Evolutionary conservation across 805 yeast genomes (phyloP), one percentile per base, ranked within the genome.

Genomic region (Lipomyces japonicus): DNA sequence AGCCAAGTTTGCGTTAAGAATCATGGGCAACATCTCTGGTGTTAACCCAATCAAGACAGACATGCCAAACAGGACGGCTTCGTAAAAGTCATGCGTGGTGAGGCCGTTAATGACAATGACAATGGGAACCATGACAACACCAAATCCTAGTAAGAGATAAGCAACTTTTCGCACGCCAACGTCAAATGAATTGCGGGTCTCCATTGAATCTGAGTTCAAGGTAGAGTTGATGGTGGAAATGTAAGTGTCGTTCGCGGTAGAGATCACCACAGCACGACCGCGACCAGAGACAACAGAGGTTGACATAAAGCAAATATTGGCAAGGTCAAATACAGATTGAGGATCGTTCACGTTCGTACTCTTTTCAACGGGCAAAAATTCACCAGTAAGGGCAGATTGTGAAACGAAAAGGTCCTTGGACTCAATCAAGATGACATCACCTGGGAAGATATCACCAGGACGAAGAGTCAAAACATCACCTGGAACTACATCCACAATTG

Each of bases 361-460:
- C 47, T 54, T 54, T 48, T 51, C 57, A 23, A 54, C 58, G 1
- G 58, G 58, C 16, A 51, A 25, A 39, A 52, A 82, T 70, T 93
- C 98, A 60, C 98, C 98, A 2, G 97, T 90, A 28, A 91, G 76
- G 0, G 95, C 80, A 36, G 90, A 80, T 71, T 93, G 97, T 65
- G 95, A 97, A 66, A 91, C 82, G 61, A 86, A 91, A 53, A 93
- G 77, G 39, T 76, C 78, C 58, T 63, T 63, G 7, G 97, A 96
- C 9, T 71, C 66, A 9, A 89, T 71, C 52, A 91, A 66, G 5
- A 93, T 71, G 30, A 85, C 79, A 68, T 93, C 98, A 0, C 91
- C 93, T 0, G 97, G 95, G 2, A 91, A 72, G 44, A 93, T 81
- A 63, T 93, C 98, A 56, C 98, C 98, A 2, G 97, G 95, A 65